phyloP scores from a whole-genome alignment of 148 eudicot species.

The Camellia granthamiana region DNA sequence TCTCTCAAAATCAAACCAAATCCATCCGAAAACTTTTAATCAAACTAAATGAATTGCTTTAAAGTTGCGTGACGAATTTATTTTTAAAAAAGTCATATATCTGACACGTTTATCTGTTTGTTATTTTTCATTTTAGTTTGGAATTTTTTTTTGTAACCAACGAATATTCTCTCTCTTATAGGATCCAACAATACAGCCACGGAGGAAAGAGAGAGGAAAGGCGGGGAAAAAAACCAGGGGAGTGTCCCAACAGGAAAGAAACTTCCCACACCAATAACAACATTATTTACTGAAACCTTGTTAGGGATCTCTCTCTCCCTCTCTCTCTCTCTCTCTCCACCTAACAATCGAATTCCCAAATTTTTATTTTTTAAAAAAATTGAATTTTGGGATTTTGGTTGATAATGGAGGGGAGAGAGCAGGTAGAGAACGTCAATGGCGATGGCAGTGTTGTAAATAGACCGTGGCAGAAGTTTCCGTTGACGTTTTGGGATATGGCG shows the following conservation, averaged over 20 bases:
- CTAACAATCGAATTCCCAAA: too few species aligned
- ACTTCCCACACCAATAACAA: neutral
- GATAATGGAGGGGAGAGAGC: constrained; percentile 2
- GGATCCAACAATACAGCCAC: neutral
- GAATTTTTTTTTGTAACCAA: neutral
- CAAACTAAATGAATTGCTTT: too few species aligned
- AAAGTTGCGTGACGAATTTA: too few species aligned
- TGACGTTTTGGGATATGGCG: constrained; percentile 61
- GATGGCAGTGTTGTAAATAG: neutral
- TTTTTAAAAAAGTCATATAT: too few species aligned
- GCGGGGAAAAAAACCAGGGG: too few species aligned
- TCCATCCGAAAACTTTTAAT: too few species aligned
- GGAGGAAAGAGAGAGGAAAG: neutral
- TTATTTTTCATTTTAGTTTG: neutral
- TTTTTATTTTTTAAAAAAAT: neutral
- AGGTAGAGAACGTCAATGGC: constrained; percentile 13
- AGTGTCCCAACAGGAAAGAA: neutral
- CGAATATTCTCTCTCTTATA: neutral
- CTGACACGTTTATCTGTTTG: too few species aligned
- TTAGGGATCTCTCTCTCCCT: neutral
- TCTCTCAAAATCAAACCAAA: too few species aligned
- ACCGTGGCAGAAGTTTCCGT: constrained; percentile 41
- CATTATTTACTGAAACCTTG: neutral
- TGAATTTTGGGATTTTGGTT: neutral
- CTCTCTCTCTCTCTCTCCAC: neutral